A percentile compares a stretch with the other conserved stretches of the same genome.
Evolutionary conservation across 805 yeast genomes (phyloP).

Genomic region (Zygotorulaspora danielsina): DNA sequence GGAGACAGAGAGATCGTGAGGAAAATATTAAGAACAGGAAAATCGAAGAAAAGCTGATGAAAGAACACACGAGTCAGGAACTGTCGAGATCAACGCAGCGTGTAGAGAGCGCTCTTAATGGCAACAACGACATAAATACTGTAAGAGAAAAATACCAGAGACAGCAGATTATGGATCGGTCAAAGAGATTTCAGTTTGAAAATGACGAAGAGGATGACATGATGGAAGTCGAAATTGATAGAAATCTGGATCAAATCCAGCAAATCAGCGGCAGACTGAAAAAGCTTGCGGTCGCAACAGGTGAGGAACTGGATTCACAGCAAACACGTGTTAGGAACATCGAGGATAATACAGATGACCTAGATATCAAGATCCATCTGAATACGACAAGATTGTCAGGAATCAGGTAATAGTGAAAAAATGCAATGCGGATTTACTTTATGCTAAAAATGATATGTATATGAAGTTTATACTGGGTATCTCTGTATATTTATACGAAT

Average conservation of each 20-base stretch:
- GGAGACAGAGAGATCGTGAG: slow-evolving; percentile 71
- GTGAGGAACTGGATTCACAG: slow-evolving; percentile 75
- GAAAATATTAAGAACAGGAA: slow-evolving; percentile 58
- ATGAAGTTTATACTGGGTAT: slow-evolving; percentile 1
- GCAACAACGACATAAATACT: slow-evolving; percentile 38
- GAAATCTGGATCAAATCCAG: slow-evolving; percentile 74
- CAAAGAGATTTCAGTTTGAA: slow-evolving; percentile 74
- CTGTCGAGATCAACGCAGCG: slow-evolving; percentile 66
- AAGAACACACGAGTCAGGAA: slow-evolving; percentile 56
- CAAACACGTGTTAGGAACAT: slow-evolving; percentile 67
- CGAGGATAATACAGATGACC: slow-evolving; percentile 76
- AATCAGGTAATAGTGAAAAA: slow-evolving; percentile 27
- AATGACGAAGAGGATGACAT: slow-evolving; percentile 91
- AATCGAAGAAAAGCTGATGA: slow-evolving; percentile 55
- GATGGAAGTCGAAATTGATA: slow-evolving; percentile 81
- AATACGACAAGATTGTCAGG: slow-evolving; percentile 65
- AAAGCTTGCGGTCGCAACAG: slow-evolving; percentile 65
- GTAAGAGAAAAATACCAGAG: slow-evolving; percentile 37
- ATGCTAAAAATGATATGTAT: slow-evolving; percentile 5
- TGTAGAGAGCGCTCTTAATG: slow-evolving; percentile 55
- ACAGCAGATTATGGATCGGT: slow-evolving; percentile 42
- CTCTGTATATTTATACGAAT: slow-evolving; percentile 10
- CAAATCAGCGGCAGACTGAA: slow-evolving; percentile 66
- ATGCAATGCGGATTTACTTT: slow-evolving; percentile 1
- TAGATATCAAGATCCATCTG: slow-evolving; percentile 79